phyloP scores from a whole-genome alignment of 495 filamentous ascomycete genomes.

The Lasiosphaeria miniovina region DNA sequence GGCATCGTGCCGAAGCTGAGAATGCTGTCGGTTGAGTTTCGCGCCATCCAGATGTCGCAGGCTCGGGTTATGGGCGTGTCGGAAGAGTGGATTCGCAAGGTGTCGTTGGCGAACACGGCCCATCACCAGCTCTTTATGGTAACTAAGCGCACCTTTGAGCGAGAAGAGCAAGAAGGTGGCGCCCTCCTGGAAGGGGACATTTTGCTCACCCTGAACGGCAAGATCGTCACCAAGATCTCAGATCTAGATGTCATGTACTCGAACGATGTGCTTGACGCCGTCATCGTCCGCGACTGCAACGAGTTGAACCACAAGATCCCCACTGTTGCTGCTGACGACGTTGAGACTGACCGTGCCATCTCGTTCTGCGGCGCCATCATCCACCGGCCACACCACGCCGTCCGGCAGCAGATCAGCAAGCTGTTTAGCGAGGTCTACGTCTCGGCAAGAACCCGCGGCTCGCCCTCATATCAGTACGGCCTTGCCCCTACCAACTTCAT shows the following conservation, averaged over 20 bases:
- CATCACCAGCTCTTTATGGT: conserved; percentile 98
- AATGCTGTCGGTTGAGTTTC: conserved; percentile 91
- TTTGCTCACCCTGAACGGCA: conserved; percentile 84
- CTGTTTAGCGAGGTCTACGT: conserved; percentile 98
- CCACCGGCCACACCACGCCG: conserved; percentile 91
- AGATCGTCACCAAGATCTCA: conserved; percentile 86
- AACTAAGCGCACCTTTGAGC: conserved; percentile 68
- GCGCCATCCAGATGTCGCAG: conserved; percentile 94
- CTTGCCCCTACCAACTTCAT: conserved; percentile 97
- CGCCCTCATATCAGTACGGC: conserved; percentile 87
- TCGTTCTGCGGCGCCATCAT: conserved; percentile 94
- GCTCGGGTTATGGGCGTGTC: conserved; percentile 97
- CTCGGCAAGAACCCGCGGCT: conserved; percentile 76
- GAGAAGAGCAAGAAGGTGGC: conserved; percentile 60
- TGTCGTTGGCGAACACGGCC: conserved; percentile 79
- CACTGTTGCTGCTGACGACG: conserved; percentile 82
- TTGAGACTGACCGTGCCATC: conserved; percentile 88
- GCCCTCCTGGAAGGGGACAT: conserved; percentile 86
- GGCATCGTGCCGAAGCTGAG: conserved; percentile 75
- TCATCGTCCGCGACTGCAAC: conserved; percentile 80
- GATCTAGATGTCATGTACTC: conserved; percentile 97
- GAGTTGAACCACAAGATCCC: conserved; percentile 76
- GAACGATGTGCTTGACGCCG: conserved; percentile 74
- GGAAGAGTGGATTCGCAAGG: conserved; percentile 90
- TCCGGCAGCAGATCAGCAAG: conserved; percentile 93